These are phyloP conservation scores for Diutina scorzettiae DNA, from an alignment of 1,139 yeast species.

Conservation along the genomic window DNA sequence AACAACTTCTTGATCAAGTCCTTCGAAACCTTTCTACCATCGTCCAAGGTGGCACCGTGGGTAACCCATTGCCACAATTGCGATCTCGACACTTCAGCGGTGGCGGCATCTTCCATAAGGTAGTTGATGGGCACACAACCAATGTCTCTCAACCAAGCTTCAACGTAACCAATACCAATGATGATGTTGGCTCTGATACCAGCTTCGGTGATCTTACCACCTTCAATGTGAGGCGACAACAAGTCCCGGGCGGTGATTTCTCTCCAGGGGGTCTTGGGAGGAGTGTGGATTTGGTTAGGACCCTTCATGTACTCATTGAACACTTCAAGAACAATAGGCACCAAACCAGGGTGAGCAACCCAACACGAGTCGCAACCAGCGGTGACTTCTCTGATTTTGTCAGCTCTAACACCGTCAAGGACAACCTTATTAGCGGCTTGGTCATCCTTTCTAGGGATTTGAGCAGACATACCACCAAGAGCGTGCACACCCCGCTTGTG, in stretches of 20 bases:
- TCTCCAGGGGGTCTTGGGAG: constrained; percentile 34
- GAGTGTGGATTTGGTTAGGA: constrained; percentile 66
- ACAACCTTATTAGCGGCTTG: constrained; percentile 51
- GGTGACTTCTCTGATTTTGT: constrained; percentile 61
- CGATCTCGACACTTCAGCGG: constrained; percentile 76
- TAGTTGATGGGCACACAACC: constrained; percentile 79
- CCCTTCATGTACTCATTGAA: constrained; percentile 78
- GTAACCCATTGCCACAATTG: constrained; percentile 81
- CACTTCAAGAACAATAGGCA: constrained; percentile 61
- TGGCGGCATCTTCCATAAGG: constrained; percentile 83
- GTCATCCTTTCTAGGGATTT: constrained; percentile 65
- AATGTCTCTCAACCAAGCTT: constrained; percentile 71
- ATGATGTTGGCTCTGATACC: constrained; percentile 63
- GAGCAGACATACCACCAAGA: constrained; percentile 83
- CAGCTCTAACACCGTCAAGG: constrained; percentile 60
- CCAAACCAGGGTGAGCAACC: constrained; percentile 78
- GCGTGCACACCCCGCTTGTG: constrained; percentile 66
- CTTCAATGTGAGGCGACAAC: constrained; percentile 56
- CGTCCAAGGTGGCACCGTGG: constrained; percentile 53
- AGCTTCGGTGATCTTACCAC: constrained; percentile 53
- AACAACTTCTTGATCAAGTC: constrained; percentile 44
- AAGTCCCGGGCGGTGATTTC: constrained; percentile 55
- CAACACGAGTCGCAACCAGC: constrained; percentile 78
- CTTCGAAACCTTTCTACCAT: constrained; percentile 46
- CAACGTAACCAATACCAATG: constrained; percentile 69